Base-by-base conservation (phyloP, 768 basidiomycete genomes). In the Boletus vinaceobasis region DNA sequence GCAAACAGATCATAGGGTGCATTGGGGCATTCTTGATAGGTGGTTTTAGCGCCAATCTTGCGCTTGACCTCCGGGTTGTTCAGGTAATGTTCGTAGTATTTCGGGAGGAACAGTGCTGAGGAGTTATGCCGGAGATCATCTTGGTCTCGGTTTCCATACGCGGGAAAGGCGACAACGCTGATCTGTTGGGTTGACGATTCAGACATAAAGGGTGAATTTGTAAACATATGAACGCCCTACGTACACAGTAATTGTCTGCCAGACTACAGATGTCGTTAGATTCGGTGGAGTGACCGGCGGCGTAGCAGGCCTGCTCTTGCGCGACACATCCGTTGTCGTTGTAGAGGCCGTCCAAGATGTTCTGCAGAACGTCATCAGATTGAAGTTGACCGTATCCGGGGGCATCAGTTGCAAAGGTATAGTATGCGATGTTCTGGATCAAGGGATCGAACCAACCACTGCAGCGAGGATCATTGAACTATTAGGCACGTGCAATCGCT, bases 381-480 rank as follows among this genome's bases (percentile, higher is more conserved):
- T 82, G 81, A 11, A 87, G 78, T 56, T 77, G 84, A 6, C 86
- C 85, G 57, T 86, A 87, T 14, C 84, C 83, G 7, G 86, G 86
- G 0, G 86, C 86, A 36, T 84, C 65, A 0, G 76, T 77, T 0
- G 84, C 82, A 52, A 86, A 87, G 33, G 74, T 74, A 53, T 86
- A 74, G 53, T 81, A 86, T 9, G 85, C 80, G 56, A 83, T 59
- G 59, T 81, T 80, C 58, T 87, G 85, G 39, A 86, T 75, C 31
- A 85, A 71, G 1, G 86, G 84, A 56, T 87, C 86, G 50, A 75
- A 80, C 84, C 84, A 85, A 37, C 84, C 84, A 57, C 85, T 86
- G 49, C 8, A 37, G 14, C 29, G 29, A 40, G 10, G 1, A 23
- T 17, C 27, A 32, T 1, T 51, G 17, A 48, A 47, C 35, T n/a